Conservation (phyloP, 2,329 filamentous ascomycete genomes). For the Sporothrix euskadiensis region DNA sequence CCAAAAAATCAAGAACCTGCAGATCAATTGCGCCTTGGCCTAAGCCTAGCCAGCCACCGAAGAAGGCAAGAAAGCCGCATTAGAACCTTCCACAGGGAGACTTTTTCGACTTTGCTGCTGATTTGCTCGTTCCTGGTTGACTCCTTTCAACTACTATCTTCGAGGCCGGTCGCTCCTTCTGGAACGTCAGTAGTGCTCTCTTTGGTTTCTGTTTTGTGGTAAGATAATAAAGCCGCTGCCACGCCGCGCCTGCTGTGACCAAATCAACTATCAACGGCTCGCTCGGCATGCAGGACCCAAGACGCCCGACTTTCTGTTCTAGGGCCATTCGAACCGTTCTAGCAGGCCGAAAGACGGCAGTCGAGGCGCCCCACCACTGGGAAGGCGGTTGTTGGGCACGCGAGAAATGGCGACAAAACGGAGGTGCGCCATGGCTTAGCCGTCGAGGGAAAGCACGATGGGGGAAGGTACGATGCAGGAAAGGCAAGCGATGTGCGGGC, state of each 20-base stretch:
- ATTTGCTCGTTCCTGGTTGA: background rate
- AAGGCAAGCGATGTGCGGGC: background rate
- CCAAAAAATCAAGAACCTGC: conserved; percentile 10
- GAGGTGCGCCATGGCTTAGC: background rate
- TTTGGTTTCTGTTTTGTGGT: background rate
- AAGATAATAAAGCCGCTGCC: background rate
- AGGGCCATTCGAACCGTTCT: background rate
- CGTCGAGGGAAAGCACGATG: background rate
- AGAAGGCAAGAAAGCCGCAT: conserved; percentile 1
- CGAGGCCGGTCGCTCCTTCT: background rate
- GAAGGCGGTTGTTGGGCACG: background rate
- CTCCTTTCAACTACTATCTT: background rate
- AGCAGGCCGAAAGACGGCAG: background rate
- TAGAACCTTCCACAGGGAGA: conserved; percentile 1
- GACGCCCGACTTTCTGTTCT: background rate
- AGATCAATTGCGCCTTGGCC: conserved; percentile 13
- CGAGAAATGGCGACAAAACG: background rate
- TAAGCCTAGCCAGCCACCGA: conserved; percentile 23
- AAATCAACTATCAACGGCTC: conserved; percentile 7
- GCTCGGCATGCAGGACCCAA: conserved; percentile 12
- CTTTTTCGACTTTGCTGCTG: background rate
- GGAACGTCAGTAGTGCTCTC: background rate
- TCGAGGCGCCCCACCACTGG: background rate
- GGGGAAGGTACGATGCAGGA: background rate
- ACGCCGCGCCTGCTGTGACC: background rate